Evolutionary conservation across 2,329 filamentous ascomycete species (phyloP).

Genomic region (Diaporthe vexans): DNA sequence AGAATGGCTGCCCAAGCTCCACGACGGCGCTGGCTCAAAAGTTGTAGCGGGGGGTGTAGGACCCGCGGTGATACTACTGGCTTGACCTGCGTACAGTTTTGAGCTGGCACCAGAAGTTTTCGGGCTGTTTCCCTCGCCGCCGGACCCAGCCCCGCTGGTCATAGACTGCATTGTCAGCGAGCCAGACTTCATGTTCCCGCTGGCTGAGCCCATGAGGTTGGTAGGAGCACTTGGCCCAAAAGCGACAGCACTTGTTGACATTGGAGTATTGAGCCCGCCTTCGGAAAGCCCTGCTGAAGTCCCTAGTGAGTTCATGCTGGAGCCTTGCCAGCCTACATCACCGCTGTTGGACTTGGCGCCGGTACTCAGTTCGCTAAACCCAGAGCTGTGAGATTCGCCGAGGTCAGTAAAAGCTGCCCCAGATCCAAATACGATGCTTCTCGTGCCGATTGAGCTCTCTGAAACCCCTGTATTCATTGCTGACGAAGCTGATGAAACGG

Average conservation of each 20-base stretch:
- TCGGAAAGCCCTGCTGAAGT: not conserved
- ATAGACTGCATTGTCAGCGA: not conserved
- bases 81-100: not conserved
- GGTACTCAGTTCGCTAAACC: not conserved
- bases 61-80: not conserved
- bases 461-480: too few species aligned
- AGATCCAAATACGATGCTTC: not conserved
- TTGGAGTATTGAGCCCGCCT: not conserved
- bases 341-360: not conserved
- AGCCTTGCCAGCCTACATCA: not conserved
- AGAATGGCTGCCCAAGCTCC: not conserved
- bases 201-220: not conserved
- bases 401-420: too few species aligned
- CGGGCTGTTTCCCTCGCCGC: too few species aligned
- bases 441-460: not conserved
- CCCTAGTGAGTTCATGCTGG: not conserved
- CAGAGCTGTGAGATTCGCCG: not conserved
- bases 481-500: not conserved
- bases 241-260: not conserved
- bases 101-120: not conserved
- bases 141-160: too few species aligned
- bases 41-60: not conserved
- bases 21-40: not conserved
- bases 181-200: not conserved
- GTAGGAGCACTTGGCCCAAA: not conserved